Percentiles rank a stretch among this genome's conserved stretches.
Evolutionary conservation across 495 filamentous ascomycete species (phyloP).

Genomic region (Echria macrotheca): DNA sequence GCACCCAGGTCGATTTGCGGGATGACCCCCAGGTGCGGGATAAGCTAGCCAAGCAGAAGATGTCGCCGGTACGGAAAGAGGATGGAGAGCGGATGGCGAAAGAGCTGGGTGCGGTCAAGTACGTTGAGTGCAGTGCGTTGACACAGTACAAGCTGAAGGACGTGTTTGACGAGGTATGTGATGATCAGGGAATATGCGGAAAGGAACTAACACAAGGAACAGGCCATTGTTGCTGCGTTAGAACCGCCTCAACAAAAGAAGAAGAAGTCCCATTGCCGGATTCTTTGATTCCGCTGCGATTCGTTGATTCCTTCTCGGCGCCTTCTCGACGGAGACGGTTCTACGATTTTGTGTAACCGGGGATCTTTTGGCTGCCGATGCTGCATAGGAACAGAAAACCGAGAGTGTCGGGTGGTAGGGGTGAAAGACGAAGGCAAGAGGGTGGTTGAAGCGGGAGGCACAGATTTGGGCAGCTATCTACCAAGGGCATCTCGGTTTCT

Average conservation of each 20-base stretch:
- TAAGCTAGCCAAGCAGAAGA: constrained; percentile 91
- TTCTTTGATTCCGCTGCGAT: constrained; percentile 37
- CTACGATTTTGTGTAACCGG: no score
- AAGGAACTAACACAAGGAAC: no score
- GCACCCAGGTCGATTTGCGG: constrained; percentile 93
- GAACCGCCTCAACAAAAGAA: constrained; percentile 77
- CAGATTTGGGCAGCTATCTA: constrained; percentile 7
- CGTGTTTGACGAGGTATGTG: constrained; percentile 93
- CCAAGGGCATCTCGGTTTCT: constrained; percentile 2
- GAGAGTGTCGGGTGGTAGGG: no score
- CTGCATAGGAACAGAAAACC: no score
- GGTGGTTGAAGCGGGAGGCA: no score
- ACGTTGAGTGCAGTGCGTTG: constrained; percentile 95
- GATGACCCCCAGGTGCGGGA: constrained; percentile 84
- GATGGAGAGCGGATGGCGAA: constrained; percentile 95
- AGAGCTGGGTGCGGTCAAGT: constrained; percentile 93
- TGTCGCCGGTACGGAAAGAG: constrained; percentile 83
- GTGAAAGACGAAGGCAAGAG: no score
- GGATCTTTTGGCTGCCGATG: no score
- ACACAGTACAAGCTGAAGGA: constrained; percentile 99
- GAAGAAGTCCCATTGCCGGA: constrained; percentile 44
- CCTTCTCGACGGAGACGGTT: constrained; percentile 3
- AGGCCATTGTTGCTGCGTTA: constrained; percentile 87
- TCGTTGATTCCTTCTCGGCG: constrained; percentile 6
- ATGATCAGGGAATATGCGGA: no score